Evolutionary conservation across 2,329 filamentous ascomycete genomes (phyloP).

Genomic region (Massarina eburnea): DNA sequence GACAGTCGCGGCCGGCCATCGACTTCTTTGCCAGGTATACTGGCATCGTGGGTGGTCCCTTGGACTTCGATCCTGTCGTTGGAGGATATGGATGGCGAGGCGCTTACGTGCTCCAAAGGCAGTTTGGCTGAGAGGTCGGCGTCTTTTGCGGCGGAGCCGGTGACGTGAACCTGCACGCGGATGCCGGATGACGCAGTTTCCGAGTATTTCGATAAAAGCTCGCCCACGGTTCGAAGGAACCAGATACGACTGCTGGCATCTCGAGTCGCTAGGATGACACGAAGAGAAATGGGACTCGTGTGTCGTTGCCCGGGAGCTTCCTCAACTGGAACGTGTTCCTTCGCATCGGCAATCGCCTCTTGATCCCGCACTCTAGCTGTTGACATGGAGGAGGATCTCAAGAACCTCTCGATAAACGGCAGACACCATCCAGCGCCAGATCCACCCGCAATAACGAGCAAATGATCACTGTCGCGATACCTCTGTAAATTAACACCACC

Average conservation of each 20-base stretch:
- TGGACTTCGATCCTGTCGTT: slow-evolving; percentile 20
- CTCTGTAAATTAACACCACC: slow-evolving; percentile 50
- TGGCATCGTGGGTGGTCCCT: not conserved
- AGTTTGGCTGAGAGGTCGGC: not conserved
- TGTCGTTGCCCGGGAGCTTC: not conserved
- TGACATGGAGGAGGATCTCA: not conserved
- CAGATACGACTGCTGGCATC: slow-evolving; percentile 39
- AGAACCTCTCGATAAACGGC: slow-evolving; percentile 47
- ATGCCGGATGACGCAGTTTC: slow-evolving; percentile 13
- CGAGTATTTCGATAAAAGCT: slow-evolving; percentile 26
- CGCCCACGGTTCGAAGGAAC: slow-evolving; percentile 36
- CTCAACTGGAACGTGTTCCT: not conserved
- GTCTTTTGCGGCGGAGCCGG: slow-evolving; percentile 21
- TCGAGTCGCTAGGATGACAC: slow-evolving; percentile 41
- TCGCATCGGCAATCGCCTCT: not conserved
- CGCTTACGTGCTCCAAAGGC: not conserved
- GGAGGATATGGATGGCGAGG: slow-evolving; percentile 16
- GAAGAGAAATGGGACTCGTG: slow-evolving; percentile 16
- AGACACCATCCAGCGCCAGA: slow-evolving; percentile 59
- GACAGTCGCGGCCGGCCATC: slow-evolving; percentile 40
- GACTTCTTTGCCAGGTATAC: slow-evolving; percentile 16
- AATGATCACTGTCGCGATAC: slow-evolving; percentile 40
- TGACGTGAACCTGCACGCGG: slow-evolving; percentile 28
- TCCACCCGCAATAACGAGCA: slow-evolving; percentile 57
- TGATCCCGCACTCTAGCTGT: not conserved